Conservation (phyloP, 371 early-diverging fungal species). For the Rhizopus arrhizus region DNA sequence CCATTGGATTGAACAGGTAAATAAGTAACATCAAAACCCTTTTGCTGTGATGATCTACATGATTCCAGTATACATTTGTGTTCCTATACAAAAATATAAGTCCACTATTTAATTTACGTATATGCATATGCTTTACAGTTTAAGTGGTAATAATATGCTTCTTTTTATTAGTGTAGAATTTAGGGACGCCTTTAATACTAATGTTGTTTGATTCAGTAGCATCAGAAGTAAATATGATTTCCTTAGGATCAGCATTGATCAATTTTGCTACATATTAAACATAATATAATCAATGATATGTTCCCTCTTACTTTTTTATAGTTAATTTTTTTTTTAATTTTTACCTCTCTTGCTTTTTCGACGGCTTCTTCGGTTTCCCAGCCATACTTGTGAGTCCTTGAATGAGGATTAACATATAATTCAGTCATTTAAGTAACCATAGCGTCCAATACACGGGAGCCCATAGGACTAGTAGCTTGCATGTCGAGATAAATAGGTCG, state of each 20-base stretch:
- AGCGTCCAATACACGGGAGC: conserved; percentile 96
- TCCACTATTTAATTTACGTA: background rate
- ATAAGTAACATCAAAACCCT: conserved; percentile 98
- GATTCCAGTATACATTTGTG: conserved; percentile 99
- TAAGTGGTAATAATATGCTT: conserved; percentile 98
- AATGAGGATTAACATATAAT: conserved; percentile 98
- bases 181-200: conserved; percentile 95
- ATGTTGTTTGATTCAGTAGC: conserved; percentile 99
- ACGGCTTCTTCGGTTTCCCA: conserved; percentile 98
- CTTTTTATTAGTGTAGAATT: conserved; percentile 94
- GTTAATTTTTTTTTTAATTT: background rate
- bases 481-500: conserved; percentile 93
- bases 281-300: background rate
- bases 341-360: conserved; percentile 88
- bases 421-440: conserved; percentile 98
- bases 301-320: background rate
- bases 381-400: conserved; percentile 97
- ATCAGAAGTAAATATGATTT: conserved; percentile 98
- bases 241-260: conserved; percentile 96
- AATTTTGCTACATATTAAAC: conserved; percentile 88
- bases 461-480: conserved; percentile 98
- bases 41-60: conserved; percentile 96
- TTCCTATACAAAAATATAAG: conserved; percentile 62
- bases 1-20: conserved; percentile 92
- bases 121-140: conserved; percentile 57